A percentile compares a stretch with the other conserved stretches of the same genome.
Evolutionary conservation across 2,329 filamentous ascomycete genomes (phyloP).

Genomic region (Tricladium varicosporioides): DNA sequence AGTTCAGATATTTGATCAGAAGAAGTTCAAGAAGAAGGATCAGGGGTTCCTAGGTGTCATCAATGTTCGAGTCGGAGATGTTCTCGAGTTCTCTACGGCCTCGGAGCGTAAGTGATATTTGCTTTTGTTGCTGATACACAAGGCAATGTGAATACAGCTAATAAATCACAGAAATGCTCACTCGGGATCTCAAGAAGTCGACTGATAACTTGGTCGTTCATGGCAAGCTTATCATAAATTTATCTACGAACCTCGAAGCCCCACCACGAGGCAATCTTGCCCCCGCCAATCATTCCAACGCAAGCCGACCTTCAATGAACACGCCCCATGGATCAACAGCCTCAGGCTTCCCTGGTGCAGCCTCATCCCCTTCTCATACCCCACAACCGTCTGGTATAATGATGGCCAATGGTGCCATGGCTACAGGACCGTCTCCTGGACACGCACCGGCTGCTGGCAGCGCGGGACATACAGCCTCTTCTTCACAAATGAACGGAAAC

Average conservation of each 20-base stretch:
- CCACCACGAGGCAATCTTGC: slow-evolving; percentile 55
- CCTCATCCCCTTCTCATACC: slow-evolving; percentile 39
- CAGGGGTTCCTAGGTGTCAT: slow-evolving; percentile 98
- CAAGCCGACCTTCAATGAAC: slow-evolving; percentile 31
- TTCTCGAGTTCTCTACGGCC: slow-evolving; percentile 84
- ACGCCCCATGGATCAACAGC: slow-evolving; percentile 33
- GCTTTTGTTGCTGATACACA: slow-evolving; percentile 2
- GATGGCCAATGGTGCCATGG: slow-evolving; percentile 32
- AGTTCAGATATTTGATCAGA: slow-evolving; percentile 98
- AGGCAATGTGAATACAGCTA: not conserved
- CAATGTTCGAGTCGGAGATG: slow-evolving; percentile 92
- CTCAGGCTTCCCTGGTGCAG: slow-evolving; percentile 24
- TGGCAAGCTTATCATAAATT: slow-evolving; percentile 93
- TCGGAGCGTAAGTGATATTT: slow-evolving; percentile 71
- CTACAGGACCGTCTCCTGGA: slow-evolving; percentile 32
- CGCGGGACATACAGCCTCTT: slow-evolving; percentile 24
- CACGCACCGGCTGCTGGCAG: slow-evolving; percentile 35
- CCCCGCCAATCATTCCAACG: slow-evolving; percentile 27
- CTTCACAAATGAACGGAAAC: slow-evolving; percentile 24
- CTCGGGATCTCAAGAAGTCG: slow-evolving; percentile 93
- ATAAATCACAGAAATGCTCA: slow-evolving; percentile 79
- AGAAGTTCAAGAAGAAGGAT: slow-evolving; percentile 99
- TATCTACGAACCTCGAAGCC: slow-evolving; percentile 82
- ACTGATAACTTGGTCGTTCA: slow-evolving; percentile 98
- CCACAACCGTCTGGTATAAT: slow-evolving; percentile 26